A percentile compares a stretch with the other conserved stretches of the same genome.
Evolutionary conservation across 2,329 filamentous ascomycete genomes (phyloP).

Genomic region (Ambrosiella cleistominuta): DNA sequence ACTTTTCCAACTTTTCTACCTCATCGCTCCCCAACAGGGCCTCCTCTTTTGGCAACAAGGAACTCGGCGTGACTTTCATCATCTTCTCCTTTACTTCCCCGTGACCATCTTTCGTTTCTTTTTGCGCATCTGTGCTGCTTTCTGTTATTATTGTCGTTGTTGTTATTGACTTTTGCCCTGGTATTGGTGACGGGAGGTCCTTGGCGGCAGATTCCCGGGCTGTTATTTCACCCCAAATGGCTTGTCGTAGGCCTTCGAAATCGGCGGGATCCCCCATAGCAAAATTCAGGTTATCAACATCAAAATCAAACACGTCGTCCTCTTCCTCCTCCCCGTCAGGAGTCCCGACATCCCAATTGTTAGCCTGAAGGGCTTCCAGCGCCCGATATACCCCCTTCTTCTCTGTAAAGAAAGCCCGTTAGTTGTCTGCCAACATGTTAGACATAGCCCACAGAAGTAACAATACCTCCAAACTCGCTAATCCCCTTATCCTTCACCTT

Average conservation of each 20-base stretch:
- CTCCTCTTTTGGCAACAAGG: slow-evolving; percentile 14
- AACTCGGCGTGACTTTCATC: background rate
- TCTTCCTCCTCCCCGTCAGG: slow-evolving; percentile 20
- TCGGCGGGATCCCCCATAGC: slow-evolving; percentile 30
- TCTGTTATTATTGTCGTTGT: too few relatives aligned
- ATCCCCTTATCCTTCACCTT: slow-evolving; percentile 22
- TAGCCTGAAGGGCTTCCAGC: slow-evolving; percentile 44
- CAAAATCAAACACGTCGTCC: slow-evolving; percentile 21
- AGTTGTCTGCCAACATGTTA: background rate
- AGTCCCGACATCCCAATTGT: slow-evolving; percentile 35
- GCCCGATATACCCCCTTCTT: slow-evolving; percentile 40
- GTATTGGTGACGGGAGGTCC: background rate
- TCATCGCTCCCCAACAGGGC: slow-evolving; percentile 30
- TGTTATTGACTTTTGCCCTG: background rate
- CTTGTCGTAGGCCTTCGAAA: slow-evolving; percentile 32
- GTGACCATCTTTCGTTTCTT: background rate
- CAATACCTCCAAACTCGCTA: slow-evolving; percentile 43
- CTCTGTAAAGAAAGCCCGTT: slow-evolving; percentile 25
- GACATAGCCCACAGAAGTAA: background rate
- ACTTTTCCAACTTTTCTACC: slow-evolving; percentile 40
- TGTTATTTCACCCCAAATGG: slow-evolving; percentile 30
- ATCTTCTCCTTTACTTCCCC: background rate
- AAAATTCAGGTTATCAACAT: slow-evolving; percentile 33
- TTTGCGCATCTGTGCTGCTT: too few relatives aligned
- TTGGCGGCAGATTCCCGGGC: slow-evolving; percentile 16